These are phyloP conservation scores for Pharnaceum exiguum DNA, from an alignment of 148 eudicot species.

Conservation along the genomic window DNA sequence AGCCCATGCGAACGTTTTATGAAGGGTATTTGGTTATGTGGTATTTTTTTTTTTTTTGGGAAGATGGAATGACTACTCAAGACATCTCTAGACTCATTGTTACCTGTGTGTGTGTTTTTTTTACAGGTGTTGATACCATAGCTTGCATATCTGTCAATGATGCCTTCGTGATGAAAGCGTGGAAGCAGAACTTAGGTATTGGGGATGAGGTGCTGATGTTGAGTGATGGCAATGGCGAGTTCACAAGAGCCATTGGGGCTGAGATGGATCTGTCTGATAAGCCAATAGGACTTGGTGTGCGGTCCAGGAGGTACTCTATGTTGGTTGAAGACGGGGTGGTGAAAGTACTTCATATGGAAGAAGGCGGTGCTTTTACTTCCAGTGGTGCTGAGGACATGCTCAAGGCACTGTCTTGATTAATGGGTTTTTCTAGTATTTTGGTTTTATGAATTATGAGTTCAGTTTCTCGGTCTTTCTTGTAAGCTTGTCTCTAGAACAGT, in stretches of 20 bases:
- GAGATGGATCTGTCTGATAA: conserved; percentile 82
- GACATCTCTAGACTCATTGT: too few relatives aligned
- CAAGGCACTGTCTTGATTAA: too few relatives aligned
- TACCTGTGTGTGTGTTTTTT: too few relatives aligned
- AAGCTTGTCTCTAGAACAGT: too few relatives aligned
- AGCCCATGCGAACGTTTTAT: too few relatives aligned
- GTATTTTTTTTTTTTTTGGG: too few relatives aligned
- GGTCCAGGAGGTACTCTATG: conserved; percentile 83
- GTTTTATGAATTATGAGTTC: too few relatives aligned
- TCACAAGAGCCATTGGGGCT: conserved; percentile 68
- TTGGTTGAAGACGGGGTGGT: conserved; percentile 84
- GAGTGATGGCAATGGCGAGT: conserved; percentile 80
- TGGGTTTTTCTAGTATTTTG: too few relatives aligned
- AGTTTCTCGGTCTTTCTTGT: too few relatives aligned
- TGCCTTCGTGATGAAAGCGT: conserved; percentile 85
- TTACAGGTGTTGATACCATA: conserved; percentile 67
- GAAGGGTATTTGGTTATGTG: too few relatives aligned
- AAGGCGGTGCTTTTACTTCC: conserved; percentile 81
- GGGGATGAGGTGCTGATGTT: conserved; percentile 52
- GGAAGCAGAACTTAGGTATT: conserved; percentile 54
- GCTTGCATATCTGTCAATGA: conserved; percentile 85
- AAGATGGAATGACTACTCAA: too few relatives aligned
- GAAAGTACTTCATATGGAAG: conserved; percentile 81
- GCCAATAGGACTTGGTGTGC: conserved; percentile 69
- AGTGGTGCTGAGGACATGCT: conserved; percentile 89